phyloP scores from a whole-genome alignment of 2,329 filamentous ascomycete species.

The Clarireedia sp. region DNA sequence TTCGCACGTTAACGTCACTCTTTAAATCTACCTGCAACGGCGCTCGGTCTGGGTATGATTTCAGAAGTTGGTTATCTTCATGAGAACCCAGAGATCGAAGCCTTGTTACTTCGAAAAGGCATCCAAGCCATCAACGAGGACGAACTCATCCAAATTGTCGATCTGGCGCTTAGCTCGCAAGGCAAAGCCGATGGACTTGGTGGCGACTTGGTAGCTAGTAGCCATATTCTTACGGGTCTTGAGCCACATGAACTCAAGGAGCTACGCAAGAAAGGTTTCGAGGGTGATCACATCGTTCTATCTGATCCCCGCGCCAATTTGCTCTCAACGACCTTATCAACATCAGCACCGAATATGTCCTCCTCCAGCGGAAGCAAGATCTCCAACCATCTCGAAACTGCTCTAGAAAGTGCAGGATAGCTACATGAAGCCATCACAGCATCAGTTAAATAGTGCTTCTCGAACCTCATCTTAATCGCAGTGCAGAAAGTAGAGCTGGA shows the following conservation, averaged over 20 bases:
- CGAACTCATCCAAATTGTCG: conserved; percentile 11
- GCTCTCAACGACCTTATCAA: neutral
- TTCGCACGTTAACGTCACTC: conserved; percentile 24
- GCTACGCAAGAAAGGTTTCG: conserved; percentile 1
- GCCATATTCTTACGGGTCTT: conserved; percentile 7
- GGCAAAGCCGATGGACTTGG: neutral
- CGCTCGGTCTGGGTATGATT: conserved; percentile 30
- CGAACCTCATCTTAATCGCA: neutral
- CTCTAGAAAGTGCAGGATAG: neutral
- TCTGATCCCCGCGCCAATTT: conserved; percentile 2
- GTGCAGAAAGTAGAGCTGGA: neutral
- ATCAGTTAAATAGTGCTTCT: neutral
- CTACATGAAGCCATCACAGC: neutral
- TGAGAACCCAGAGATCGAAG: conserved; percentile 32
- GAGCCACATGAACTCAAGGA: conserved; percentile 1
- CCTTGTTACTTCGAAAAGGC: conserved; percentile 30
- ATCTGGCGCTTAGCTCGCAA: neutral
- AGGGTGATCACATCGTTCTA: neutral
- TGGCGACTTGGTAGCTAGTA: neutral
- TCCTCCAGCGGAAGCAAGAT: neutral
- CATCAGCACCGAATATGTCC: neutral
- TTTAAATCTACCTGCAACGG: conserved; percentile 21
- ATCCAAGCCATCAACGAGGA: conserved; percentile 29
- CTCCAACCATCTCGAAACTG: neutral
- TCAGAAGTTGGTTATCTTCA: conserved; percentile 31